Evolutionary conservation across 176 grass and related monocot species (phyloP).

Genomic region (Eremochloa ophiuroides): DNA sequence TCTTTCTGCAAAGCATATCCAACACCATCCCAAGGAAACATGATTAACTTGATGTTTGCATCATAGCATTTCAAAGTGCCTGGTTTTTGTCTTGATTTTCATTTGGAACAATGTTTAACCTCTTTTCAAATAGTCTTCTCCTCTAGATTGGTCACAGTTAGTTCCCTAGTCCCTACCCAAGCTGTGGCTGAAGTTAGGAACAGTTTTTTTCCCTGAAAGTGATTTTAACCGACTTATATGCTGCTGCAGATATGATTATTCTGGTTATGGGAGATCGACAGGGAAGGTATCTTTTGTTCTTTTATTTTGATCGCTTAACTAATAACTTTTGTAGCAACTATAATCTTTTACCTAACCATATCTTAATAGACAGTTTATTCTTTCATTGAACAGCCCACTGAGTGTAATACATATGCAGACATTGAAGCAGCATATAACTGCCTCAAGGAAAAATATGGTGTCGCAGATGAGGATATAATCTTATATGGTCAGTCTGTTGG

Average conservation of each 20-base stretch:
- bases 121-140: neutral
- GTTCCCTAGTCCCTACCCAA: neutral
- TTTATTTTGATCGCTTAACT: constrained; percentile 21
- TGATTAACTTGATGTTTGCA: neutral
- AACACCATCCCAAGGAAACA: neutral
- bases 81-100: neutral
- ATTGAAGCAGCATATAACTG: constrained; percentile 90
- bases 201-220: neutral
- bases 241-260: constrained; percentile 78
- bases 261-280: constrained; percentile 84
- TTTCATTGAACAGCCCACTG: constrained; percentile 78
- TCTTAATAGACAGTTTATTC: constrained; percentile 56
- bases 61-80: neutral
- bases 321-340: constrained; percentile 16
- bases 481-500: constrained; percentile 90
- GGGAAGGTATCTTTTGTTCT: constrained; percentile 63
- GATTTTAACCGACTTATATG: constrained; percentile 5
- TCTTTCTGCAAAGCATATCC: neutral
- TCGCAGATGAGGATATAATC: constrained; percentile 75
- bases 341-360: constrained; percentile 38
- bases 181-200: neutral
- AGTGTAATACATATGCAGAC: constrained; percentile 98
- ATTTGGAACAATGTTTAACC: neutral
- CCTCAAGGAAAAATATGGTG: constrained; percentile 82
- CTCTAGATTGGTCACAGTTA: neutral